These are phyloP conservation scores for Nannizzia gypsea DNA, from an alignment of 2,329 filamentous ascomycete species.

Conservation along the genomic window DNA sequence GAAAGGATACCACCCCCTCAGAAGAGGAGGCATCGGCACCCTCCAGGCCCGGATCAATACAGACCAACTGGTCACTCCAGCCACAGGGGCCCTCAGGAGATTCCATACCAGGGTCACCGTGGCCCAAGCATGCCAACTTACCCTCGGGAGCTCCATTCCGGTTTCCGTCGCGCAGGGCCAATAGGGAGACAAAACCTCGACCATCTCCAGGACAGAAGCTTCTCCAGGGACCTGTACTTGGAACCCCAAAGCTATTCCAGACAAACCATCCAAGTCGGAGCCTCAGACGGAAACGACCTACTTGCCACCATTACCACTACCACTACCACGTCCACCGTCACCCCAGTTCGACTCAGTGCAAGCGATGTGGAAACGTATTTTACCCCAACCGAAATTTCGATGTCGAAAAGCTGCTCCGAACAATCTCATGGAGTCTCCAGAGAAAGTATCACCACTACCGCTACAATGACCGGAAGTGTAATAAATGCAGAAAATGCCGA, in stretches of 20 bases:
- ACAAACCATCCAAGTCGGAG: neutral
- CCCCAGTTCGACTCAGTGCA: neutral
- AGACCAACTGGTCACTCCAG: neutral
- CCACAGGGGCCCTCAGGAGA: neutral
- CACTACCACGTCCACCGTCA: conserved; percentile 15
- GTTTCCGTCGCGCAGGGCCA: neutral
- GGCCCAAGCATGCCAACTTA: neutral
- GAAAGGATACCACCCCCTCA: neutral
- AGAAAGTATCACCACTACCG: neutral
- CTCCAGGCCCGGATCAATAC: neutral
- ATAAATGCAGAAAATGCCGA: neutral
- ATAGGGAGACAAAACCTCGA: neutral
- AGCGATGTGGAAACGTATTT: neutral
- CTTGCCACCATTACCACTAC: conserved; percentile 29
- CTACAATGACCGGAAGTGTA: neutral
- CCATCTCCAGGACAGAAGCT: neutral
- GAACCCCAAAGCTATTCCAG: neutral
- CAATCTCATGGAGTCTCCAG: neutral
- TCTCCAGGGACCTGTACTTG: neutral
- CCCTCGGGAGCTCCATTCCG: neutral
- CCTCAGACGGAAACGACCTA: neutral
- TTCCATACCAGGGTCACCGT: neutral
- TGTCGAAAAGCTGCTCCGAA: neutral
- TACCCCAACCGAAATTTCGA: neutral
- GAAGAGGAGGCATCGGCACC: neutral